phyloP scores from a whole-genome alignment of 2,329 filamentous ascomycete species.

The Aspergillus tamarii region DNA sequence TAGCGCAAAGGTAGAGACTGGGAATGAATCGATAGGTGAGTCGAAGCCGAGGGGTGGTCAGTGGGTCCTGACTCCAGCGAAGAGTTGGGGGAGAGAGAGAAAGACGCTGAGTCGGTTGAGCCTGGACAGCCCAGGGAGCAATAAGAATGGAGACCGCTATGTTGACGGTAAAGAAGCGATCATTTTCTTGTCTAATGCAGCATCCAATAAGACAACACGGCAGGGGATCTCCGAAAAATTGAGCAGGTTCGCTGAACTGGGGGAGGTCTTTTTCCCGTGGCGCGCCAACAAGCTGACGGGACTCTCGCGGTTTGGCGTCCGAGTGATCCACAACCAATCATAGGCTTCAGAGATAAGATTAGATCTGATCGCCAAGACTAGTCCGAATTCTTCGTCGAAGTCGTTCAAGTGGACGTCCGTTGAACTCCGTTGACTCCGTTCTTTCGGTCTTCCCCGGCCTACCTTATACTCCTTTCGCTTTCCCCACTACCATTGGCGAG shows the following conservation, averaged over 20 bases:
- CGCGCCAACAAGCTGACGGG: slow-evolving; percentile 10
- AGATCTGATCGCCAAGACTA: slow-evolving; percentile 39
- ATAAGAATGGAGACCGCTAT: slow-evolving; percentile 21
- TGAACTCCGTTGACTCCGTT: not conserved
- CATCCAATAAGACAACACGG: slow-evolving; percentile 7
- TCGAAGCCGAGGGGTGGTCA: slow-evolving; percentile 13
- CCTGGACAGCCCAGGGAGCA: slow-evolving; percentile 14
- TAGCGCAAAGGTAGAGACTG: slow-evolving; percentile 14
- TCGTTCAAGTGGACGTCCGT: not conserved
- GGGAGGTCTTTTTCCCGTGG: slow-evolving; percentile 8
- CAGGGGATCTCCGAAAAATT: slow-evolving; percentile 5
- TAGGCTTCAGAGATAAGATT: slow-evolving; percentile 40
- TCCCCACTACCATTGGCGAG: slow-evolving; percentile 16
- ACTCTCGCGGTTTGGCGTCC: not conserved
- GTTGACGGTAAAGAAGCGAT: slow-evolving; percentile 19
- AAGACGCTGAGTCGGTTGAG: slow-evolving; percentile 9
- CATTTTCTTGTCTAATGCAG: slow-evolving; percentile 23
- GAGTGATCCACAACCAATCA: slow-evolving; percentile 31
- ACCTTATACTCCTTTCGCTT: not conserved
- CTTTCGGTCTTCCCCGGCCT: slow-evolving; percentile 1
- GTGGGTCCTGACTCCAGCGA: slow-evolving; percentile 23
- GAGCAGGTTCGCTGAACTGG: not conserved
- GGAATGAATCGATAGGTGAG: slow-evolving; percentile 7
- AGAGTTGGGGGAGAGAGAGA: slow-evolving; percentile 16
- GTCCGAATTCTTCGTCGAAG: slow-evolving; percentile 19